Evolutionary conservation across 1,139 yeast species (phyloP).

Genomic region (Pichia sp.): DNA sequence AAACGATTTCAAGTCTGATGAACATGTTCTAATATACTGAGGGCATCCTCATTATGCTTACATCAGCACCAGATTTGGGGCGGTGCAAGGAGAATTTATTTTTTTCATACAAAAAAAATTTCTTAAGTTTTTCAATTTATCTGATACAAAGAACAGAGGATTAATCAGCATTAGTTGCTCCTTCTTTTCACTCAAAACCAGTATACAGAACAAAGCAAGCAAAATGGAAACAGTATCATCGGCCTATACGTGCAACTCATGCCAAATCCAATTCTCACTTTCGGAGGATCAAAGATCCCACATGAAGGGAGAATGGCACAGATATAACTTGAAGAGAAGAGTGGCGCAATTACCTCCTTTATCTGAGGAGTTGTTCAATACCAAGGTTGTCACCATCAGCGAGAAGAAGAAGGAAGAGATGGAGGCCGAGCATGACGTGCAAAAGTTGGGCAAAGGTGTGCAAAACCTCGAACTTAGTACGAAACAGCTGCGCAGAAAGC

Average conservation of each 20-base stretch:
- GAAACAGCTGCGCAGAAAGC: constrained; percentile 60
- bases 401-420: constrained; percentile 19
- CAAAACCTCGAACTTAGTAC: constrained; percentile 41
- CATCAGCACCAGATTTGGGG: neutral
- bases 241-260: constrained; percentile 73
- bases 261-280: constrained; percentile 69
- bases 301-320: constrained; percentile 86
- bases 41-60: neutral
- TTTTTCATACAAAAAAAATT: neutral
- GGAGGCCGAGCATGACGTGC: constrained; percentile 4
- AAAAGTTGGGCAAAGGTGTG: constrained; percentile 14
- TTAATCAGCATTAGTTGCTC: neutral
- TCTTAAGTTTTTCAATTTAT: constrained; percentile 1
- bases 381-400: constrained; percentile 41
- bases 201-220: neutral
- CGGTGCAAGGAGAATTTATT: neutral
- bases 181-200: neutral
- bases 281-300: constrained; percentile 82
- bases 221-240: constrained; percentile 12
- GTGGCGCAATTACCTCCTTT: constrained; percentile 56
- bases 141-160: neutral
- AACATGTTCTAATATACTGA: too few species aligned
- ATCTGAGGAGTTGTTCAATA: constrained; percentile 44
- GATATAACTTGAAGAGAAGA: constrained; percentile 57
- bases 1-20: too few species aligned